Evolutionary conservation across 1,284 basidiomycete genomes (phyloP), one percentile per base, ranked within the genome.

Genomic region (Takashimella tepidaria): DNA sequence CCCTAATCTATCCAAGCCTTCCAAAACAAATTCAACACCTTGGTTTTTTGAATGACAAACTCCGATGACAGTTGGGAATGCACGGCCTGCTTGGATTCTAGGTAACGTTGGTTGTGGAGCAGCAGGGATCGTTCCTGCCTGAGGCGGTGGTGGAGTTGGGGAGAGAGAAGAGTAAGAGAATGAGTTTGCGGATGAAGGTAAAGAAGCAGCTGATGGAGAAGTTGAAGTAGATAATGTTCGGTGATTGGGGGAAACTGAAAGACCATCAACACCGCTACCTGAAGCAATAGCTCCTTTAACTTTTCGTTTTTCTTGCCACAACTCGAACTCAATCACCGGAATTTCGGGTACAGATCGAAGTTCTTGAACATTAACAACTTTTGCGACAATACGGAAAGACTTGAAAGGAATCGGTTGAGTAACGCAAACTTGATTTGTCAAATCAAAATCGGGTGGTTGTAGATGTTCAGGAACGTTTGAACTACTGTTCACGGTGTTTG

Each of bases 1-100:
- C 16, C 73, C 74, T 5, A 76, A 55, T 25, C 74, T 62, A 57
- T 76, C 74, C 49, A 75, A 53, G 37, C 74, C 74, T 51, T 76
- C 74, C 21, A 76, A 58, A 12, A 76, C 74, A 54, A 76, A 76
- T 53, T 76, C 74, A 44, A 76, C 74, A 19, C 74, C 74, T 49
- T 70, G 62, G 4, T 63, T 58, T n/a, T 68, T 62, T 8, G 67
- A 72, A 54, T 76, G 74, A 55, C 74, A 76, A 21, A 76, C 73
- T 5, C 69, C 74, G 47, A 76, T 69, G 55, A 76, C 73, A 2
- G 73, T 76, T 8, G 74, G 73, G 60, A 76, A 74, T 25, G 62
- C 65, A 21, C 69, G 64, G 3, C 72, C 71, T 1, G 60, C 52
- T 12, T 56, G 25, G 16, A 63, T 57, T 23, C 57, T 55, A 47